phyloP scores from a whole-genome alignment of 2,329 filamentous ascomycete species.

The Lecanoromycetidae sp. region DNA sequence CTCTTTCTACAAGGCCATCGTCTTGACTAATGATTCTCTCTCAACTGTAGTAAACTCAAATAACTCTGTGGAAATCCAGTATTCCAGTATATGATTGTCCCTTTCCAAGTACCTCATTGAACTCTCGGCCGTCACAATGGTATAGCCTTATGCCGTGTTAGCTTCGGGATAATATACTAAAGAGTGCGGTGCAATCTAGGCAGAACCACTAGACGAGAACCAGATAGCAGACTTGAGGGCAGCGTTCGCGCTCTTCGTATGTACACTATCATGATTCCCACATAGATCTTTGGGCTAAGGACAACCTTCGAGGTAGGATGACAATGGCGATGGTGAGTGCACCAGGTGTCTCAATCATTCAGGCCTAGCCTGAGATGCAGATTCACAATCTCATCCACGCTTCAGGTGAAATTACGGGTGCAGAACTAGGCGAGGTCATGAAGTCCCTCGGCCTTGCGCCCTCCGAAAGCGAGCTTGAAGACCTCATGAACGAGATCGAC shows the following conservation, averaged over 20 bases:
- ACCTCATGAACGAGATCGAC: conserved; percentile 57
- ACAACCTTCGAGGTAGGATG: conserved; percentile 19
- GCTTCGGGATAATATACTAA: too few species aligned
- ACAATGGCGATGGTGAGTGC: conserved; percentile 24
- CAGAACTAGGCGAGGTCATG: conserved; percentile 53
- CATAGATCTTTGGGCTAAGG: background rate
- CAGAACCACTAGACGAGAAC: conserved; percentile 17
- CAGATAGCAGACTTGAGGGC: conserved; percentile 22
- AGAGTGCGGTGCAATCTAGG: too few species aligned
- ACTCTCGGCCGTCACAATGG: too few species aligned
- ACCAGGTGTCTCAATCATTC: conserved; percentile 2
- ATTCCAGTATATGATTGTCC: too few species aligned
- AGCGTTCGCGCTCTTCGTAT: conserved; percentile 25
- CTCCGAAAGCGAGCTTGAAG: conserved; percentile 49
- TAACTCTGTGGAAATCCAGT: too few species aligned
- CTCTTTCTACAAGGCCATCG: too few species aligned
- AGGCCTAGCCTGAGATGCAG: background rate
- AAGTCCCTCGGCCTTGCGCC: conserved; percentile 51
- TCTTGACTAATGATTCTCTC: too few species aligned
- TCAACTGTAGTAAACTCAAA: too few species aligned
- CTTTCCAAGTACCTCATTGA: too few species aligned
- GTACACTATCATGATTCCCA: conserved; percentile 5
- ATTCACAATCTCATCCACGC: background rate
- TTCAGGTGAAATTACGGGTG: conserved; percentile 50
- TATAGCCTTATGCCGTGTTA: too few species aligned